These are phyloP conservation scores for Emergomyces africanus DNA, from an alignment of 2,329 filamentous ascomycete species.

Conservation along the genomic window DNA sequence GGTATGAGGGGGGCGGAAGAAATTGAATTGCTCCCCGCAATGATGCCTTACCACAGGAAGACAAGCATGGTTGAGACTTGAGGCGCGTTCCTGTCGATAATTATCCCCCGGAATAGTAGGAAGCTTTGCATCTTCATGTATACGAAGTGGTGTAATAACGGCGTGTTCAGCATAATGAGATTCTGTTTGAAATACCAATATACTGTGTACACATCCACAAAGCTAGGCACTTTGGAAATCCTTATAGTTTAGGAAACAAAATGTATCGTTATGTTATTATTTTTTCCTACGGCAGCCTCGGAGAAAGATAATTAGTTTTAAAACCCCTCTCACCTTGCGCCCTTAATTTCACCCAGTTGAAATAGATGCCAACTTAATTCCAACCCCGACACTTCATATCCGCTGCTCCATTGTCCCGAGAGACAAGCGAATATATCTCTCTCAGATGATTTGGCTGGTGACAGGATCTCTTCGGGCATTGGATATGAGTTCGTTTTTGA, in stretches of 20 bases:
- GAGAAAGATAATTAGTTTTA: not conserved
- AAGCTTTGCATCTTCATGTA: not conserved
- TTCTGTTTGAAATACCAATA: too few relatives aligned
- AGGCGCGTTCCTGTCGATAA: not conserved
- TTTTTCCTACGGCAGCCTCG: too few relatives aligned
- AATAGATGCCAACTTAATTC: not conserved
- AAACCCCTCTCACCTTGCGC: not conserved
- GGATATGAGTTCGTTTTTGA: not conserved
- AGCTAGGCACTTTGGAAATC: not conserved
- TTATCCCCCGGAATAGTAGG: not conserved
- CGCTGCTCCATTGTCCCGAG: too few relatives aligned
- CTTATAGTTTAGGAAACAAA: not conserved
- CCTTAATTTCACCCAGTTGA: not conserved
- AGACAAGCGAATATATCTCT: not conserved
- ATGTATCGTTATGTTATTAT: not conserved
- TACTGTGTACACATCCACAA: too few relatives aligned
- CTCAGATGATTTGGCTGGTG: not conserved
- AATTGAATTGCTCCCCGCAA: not conserved
- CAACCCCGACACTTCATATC: not conserved
- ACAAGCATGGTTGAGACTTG: not conserved
- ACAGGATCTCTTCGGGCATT: not conserved
- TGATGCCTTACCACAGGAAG: not conserved
- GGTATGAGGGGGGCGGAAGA: too few relatives aligned
- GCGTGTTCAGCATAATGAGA: not conserved
- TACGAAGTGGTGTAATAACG: not conserved